Base-by-base conservation (phyloP, 768 basidiomycete species). In the Podaxis sp. region DNA sequence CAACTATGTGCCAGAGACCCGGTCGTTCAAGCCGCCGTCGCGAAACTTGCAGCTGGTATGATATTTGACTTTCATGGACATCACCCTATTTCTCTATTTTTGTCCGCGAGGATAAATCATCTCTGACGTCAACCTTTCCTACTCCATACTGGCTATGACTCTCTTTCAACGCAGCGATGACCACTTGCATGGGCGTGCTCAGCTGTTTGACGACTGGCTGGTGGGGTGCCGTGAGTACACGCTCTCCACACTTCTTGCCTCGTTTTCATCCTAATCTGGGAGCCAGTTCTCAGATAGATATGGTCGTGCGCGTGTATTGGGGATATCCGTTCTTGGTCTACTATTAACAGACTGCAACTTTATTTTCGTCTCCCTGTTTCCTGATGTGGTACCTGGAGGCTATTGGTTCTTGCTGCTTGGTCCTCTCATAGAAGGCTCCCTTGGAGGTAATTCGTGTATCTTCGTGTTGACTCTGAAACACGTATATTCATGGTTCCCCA, bases 191-290 rank as follows among this genome's bases (percentile, higher is more conserved):
- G 75, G 94, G 94, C 7, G 71, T 92, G 54, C 74, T 96, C 36
- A 81, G 85, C 35, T 90, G 90, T 63, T 68, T 95, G 36, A 93
- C 92, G 2, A 87, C 88, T 11, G 91, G 84, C 2, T 95, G 87
- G 83, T 96, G 94, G 94, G 89, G 90, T 58, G 80, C 87, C 56
- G 89, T 90, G 72, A 71, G 87, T 77, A 3, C 47, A 50, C 47
- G 14, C 18, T 18, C 10, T 48, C 11, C 42, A 2, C 56, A 23
- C 35, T 36, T 16, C 21, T 10, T 36, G 5, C 16, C 37, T 47
- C 52, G 55, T 28, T 61, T 48, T 52, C 56, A 59, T 61, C 14
- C 35, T 42, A 56, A 69, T 64, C 59, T 52, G 36, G 61, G 32
- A 16, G 40, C 14, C 42, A 92, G 86, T 79, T 88, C 47, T 91